Percentiles rank a stretch among this genome's conserved stretches.
Conservation (phyloP, 805 yeast species). For the Metschnikowia amazonensis region DNA sequence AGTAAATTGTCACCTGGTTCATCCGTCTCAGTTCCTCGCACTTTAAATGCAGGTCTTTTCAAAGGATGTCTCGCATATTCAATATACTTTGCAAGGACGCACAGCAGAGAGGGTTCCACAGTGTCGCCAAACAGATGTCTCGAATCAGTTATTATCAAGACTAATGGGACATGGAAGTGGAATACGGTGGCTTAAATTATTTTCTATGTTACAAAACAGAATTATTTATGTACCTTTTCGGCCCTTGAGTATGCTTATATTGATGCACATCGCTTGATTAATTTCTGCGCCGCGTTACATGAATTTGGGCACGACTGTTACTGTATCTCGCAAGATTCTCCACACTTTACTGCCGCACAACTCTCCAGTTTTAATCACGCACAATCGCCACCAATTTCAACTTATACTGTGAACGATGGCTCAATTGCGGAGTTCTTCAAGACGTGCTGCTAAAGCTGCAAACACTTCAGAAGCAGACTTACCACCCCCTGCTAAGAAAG, state of each 20-base stretch:
- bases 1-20: too few species aligned
- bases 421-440: slow-evolving; percentile 19
- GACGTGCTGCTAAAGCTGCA: slow-evolving; percentile 13
- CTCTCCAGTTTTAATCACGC: background rate
- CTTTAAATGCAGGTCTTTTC: too few species aligned
- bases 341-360: background rate
- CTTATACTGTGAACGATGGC: slow-evolving; percentile 9
- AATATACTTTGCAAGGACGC: too few species aligned
- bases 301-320: background rate
- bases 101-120: background rate
- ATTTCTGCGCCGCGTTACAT: background rate
- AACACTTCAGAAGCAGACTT: background rate
- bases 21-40: too few species aligned
- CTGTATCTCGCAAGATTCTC: background rate
- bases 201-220: too few species aligned
- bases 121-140: background rate
- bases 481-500: background rate
- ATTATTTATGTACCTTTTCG: background rate
- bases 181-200: too few species aligned
- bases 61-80: too few species aligned
- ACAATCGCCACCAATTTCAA: background rate
- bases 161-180: too few species aligned
- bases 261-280: background rate
- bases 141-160: too few species aligned
- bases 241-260: background rate